Conservation (phyloP, 164 flowering plant genomes). For the Stephania yunnanensis region DNA sequence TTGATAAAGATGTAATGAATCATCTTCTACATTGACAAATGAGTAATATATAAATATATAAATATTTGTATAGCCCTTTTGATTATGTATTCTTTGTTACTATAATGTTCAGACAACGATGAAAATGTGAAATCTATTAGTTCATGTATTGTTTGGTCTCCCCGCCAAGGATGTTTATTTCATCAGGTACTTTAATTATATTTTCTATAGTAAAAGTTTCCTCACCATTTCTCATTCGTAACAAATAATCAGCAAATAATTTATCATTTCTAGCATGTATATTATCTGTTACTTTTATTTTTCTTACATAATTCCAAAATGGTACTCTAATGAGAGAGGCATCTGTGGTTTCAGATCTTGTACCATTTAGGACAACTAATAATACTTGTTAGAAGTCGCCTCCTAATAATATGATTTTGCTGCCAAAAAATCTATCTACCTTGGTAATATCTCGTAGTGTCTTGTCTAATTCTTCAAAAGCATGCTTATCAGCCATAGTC, state of each 20-base stretch:
- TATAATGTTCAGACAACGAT: neutral
- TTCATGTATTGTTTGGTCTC: neutral
- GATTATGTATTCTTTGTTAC: neutral
- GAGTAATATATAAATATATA: neutral
- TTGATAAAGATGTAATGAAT: neutral
- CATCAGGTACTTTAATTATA: conserved; percentile 2
- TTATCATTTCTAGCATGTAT: neutral
- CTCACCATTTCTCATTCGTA: neutral
- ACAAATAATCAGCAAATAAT: neutral
- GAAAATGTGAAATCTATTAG: neutral
- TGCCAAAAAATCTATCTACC: too few relatives aligned
- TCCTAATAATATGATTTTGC: too few relatives aligned
- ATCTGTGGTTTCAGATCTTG: too few relatives aligned
- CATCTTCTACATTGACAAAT: conserved; percentile 4
- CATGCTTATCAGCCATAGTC: too few relatives aligned
- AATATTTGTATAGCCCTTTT: neutral
- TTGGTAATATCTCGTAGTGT: too few relatives aligned
- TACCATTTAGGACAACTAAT: too few relatives aligned
- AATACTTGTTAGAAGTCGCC: too few relatives aligned
- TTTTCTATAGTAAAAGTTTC: neutral
- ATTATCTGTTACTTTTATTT: neutral
- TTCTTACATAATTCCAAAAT: neutral
- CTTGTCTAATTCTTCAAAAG: too few relatives aligned
- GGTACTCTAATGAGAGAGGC: neutral
- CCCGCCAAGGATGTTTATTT: neutral